A percentile compares a stretch with the other conserved stretches of the same genome.
Evolutionary conservation across 257 asterid genomes (phyloP).

Genomic region (Fraxinus quadrangulata): DNA sequence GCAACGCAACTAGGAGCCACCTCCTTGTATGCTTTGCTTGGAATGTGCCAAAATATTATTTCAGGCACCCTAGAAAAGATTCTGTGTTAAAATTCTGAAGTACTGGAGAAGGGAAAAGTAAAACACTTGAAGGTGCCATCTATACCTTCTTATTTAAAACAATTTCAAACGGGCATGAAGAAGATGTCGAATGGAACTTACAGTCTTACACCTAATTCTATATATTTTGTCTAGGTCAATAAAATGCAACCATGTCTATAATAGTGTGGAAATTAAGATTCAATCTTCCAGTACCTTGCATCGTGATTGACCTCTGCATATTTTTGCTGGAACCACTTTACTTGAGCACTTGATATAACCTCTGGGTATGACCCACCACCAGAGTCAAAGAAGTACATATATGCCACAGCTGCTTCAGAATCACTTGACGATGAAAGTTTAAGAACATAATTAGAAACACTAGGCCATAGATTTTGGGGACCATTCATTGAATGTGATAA

Average conservation of each 20-base stretch:
- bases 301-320: slow-evolving; percentile 64
- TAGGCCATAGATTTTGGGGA: slow-evolving; percentile 71
- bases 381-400: slow-evolving; percentile 83
- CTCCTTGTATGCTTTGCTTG: slow-evolving; percentile 55
- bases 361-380: slow-evolving; percentile 95
- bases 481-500: slow-evolving; percentile 58
- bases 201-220: background rate
- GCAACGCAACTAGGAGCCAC: slow-evolving; percentile 45
- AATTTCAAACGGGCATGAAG: background rate
- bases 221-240: background rate
- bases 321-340: slow-evolving; percentile 63
- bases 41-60: slow-evolving; percentile 90
- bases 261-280: slow-evolving; percentile 1
- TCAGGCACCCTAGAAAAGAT: slow-evolving; percentile 64
- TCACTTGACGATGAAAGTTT: slow-evolving; percentile 46
- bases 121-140: background rate
- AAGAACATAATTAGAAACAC: slow-evolving; percentile 77
- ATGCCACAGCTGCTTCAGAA: slow-evolving; percentile 43
- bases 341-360: slow-evolving; percentile 77
- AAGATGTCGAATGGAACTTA: background rate
- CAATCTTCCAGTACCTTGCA: slow-evolving; percentile 49
- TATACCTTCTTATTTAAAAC: background rate
- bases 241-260: background rate
- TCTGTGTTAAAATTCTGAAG: background rate
- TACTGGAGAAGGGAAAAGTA: slow-evolving; percentile 1